Base-by-base conservation (phyloP, 768 basidiomycete genomes). In the Rhodosporidiobolus odoratus region DNA sequence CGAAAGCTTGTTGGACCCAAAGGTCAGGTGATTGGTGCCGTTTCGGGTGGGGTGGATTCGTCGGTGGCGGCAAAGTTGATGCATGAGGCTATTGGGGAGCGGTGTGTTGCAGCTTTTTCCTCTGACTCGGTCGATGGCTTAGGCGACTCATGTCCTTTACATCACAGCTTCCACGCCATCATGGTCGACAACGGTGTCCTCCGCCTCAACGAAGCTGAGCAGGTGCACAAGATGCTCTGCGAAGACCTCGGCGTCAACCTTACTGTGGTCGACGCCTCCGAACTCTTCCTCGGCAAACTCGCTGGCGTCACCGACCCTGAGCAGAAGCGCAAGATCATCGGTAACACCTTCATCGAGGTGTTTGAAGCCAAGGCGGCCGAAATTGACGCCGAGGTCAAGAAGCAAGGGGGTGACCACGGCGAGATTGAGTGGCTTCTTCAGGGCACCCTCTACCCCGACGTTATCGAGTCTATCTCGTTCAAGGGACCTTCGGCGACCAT, bases 141-240 rank as follows among this genome's bases (percentile, higher is more conserved):
- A 4, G 27, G n/a, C 34, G 12, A 25, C 47, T 38, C 12, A 34
- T n/a, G n/a, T n/a, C 16, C 0, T n/a, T 19, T 2, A 32, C 38
- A 47, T 17, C 10, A n/a, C 76, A 95, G 94, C 69, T 99, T 99
- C 84, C 96, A 95, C 77, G 96, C 94, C 16, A 96, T 98, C 82
- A 94, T 98, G 93, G 96, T 98, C 53, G 95, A 98, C 81, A 99
- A 99, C 77, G 96, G 96, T 66, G 95, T 98, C 37, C 84, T 99
- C 17, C 90, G 96, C 62, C 81, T 89, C 74, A 89, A 97, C 78
- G 96, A 99, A 79, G 93, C 88, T 16, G 78, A 85, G 62, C 92
- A 96, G 79, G 96, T 99, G 23, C 80, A 95, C 80, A 86, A 88
- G 75, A 97, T 95, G 93, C 85, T 99, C 61, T 91, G 88, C 80